A percentile compares a stretch with the other conserved stretches of the same genome.
phyloP scores from a whole-genome alignment of 2,329 filamentous ascomycete genomes.

The Apiospora hydei region DNA sequence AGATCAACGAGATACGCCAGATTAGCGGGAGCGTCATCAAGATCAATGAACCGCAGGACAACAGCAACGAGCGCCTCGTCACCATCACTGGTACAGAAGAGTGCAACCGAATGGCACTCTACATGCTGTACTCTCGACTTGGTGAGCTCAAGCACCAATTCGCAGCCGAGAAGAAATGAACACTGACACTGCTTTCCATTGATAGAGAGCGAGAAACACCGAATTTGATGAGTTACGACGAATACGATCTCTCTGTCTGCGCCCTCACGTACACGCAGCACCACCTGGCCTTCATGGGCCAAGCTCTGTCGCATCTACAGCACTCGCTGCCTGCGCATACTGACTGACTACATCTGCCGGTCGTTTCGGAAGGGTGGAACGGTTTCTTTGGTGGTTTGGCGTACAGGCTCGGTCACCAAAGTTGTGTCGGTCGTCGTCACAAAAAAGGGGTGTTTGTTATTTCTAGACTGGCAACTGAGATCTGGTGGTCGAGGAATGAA shows the following conservation, averaged over 20 bases:
- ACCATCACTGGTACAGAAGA: slow-evolving; percentile 98
- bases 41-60: slow-evolving; percentile 99
- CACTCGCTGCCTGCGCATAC: slow-evolving; percentile 8
- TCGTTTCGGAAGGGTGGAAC: slow-evolving; percentile 13
- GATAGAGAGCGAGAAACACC: slow-evolving; percentile 79
- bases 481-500: slow-evolving; percentile 18
- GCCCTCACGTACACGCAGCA: slow-evolving; percentile 3
- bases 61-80: slow-evolving; percentile 96
- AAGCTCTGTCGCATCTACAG: slow-evolving; percentile 10
- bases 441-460: slow-evolving; percentile 17
- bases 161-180: slow-evolving; percentile 32
- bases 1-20: slow-evolving; percentile 99
- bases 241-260: slow-evolving; percentile 27
- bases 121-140: slow-evolving; percentile 98
- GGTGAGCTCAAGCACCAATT: slow-evolving; percentile 64
- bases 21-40: slow-evolving; percentile 98
- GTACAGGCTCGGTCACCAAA: slow-evolving; percentile 24
- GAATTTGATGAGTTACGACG: slow-evolving; percentile 56
- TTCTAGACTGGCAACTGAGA: slow-evolving; percentile 23
- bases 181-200: neutral
- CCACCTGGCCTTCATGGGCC: neutral
- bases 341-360: slow-evolving; percentile 18
- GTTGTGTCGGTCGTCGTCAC: slow-evolving; percentile 15
- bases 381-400: slow-evolving; percentile 19
- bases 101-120: slow-evolving; percentile 99